These are phyloP conservation scores for Ceratocystis cubensis DNA, from an alignment of 2,329 filamentous ascomycete genomes.

Conservation along the genomic window DNA sequence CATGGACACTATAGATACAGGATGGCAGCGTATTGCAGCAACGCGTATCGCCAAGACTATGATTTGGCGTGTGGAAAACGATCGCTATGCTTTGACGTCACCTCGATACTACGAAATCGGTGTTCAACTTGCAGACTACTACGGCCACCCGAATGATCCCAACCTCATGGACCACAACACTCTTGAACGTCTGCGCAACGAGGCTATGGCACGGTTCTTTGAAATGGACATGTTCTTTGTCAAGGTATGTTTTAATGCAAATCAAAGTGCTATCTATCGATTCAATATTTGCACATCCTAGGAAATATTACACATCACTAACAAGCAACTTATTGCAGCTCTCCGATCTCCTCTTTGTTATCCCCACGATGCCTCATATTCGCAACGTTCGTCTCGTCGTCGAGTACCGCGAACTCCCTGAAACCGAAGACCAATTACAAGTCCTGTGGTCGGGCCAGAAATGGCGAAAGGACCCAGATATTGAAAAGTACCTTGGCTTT, in stretches of 20 bases:
- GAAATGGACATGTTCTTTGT: conserved; percentile 54
- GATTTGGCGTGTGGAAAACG: conserved; percentile 48
- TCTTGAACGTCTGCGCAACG: conserved; percentile 36
- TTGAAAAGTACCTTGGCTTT: conserved; percentile 39
- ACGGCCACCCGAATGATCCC: conserved; percentile 35
- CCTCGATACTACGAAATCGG: conserved; percentile 41
- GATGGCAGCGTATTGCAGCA: conserved; percentile 45
- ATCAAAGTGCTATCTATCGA: too few relatives aligned
- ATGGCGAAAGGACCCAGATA: conserved; percentile 48
- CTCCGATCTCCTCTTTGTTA: conserved; percentile 48
- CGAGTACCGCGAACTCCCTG: conserved; percentile 47
- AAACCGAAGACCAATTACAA: conserved; percentile 36
- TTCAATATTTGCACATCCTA: background rate
- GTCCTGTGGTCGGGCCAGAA: conserved; percentile 36
- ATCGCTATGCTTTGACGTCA: conserved; percentile 43
- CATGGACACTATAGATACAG: conserved; percentile 35
- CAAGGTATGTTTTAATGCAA: conserved; percentile 37
- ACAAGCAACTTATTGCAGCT: conserved; percentile 31
- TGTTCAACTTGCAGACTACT: conserved; percentile 40
- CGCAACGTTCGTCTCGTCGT: conserved; percentile 43
- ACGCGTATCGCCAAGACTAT: conserved; percentile 42
- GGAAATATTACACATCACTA: background rate
- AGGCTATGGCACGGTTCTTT: conserved; percentile 42
- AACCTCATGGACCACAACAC: conserved; percentile 33
- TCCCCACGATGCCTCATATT: conserved; percentile 47